Conservation (phyloP, 306 rosid species). For the Erythrophleum fordii region DNA sequence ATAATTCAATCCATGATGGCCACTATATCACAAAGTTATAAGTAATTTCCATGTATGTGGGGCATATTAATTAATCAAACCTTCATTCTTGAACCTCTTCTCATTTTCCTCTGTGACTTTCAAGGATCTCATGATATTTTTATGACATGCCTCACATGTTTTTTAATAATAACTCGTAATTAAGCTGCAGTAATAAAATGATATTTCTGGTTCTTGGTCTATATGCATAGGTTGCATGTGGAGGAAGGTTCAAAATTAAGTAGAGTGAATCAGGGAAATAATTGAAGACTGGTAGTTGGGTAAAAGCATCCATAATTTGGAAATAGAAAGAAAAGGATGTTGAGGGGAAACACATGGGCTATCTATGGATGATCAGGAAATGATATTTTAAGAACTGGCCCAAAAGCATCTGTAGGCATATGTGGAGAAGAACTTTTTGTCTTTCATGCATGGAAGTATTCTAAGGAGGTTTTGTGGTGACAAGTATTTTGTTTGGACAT, state of each 20-base stretch:
- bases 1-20: constrained; percentile 49
- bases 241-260: no score
- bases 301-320: neutral
- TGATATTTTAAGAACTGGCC: constrained; percentile 53
- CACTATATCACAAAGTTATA: neutral
- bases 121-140: no score
- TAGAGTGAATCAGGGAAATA: neutral
- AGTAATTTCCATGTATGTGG: neutral
- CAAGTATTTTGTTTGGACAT: constrained; percentile 45
- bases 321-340: constrained; percentile 28
- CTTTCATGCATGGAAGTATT: constrained; percentile 41
- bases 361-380: constrained; percentile 30
- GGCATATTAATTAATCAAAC: neutral
- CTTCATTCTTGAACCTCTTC: neutral
- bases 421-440: constrained; percentile 68
- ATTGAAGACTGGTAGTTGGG: neutral
- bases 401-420: constrained; percentile 29
- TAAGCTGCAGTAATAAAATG: neutral
- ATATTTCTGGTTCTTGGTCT: neutral
- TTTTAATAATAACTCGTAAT: no score
- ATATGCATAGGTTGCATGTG: no score
- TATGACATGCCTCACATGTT: no score
- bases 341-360: constrained; percentile 11
- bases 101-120: neutral
- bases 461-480: constrained; percentile 48